Conservation (phyloP, 1,139 yeast species). For the Casaregolazyma suthepensis region DNA sequence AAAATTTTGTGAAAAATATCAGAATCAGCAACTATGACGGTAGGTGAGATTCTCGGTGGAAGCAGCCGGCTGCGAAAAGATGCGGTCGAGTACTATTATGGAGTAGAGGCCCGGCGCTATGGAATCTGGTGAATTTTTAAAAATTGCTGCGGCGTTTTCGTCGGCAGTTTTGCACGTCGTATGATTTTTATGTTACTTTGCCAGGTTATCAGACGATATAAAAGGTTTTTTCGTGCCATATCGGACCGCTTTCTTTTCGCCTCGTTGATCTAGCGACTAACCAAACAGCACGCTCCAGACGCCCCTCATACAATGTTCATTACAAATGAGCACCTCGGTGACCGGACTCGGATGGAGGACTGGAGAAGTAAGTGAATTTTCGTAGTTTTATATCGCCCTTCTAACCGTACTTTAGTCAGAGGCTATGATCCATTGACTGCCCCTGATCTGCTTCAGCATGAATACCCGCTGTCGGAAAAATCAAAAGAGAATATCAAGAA, state of each 20-base stretch:
- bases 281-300: constrained; percentile 8
- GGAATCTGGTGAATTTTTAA: not conserved
- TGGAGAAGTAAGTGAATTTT: constrained; percentile 64
- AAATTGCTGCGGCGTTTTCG: not conserved
- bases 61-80: not conserved
- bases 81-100: not conserved
- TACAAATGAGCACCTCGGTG: constrained; percentile 75
- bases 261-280: not conserved
- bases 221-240: not conserved
- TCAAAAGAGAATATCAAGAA: constrained; percentile 57
- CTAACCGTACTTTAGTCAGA: constrained; percentile 39
- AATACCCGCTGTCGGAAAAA: constrained; percentile 60
- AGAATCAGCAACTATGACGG: not conserved
- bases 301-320: constrained; percentile 55
- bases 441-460: constrained; percentile 90
- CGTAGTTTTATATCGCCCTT: not conserved
- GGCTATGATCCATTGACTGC: constrained; percentile 96
- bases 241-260: not conserved
- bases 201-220: not conserved
- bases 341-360: constrained; percentile 75
- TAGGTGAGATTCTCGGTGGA: not conserved
- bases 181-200: not conserved
- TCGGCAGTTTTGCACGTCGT: not conserved
- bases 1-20: not conserved
- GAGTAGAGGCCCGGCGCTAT: not conserved